Base-by-base conservation (phyloP, 208 protist species). In the Leishmania lainsoni region DNA sequence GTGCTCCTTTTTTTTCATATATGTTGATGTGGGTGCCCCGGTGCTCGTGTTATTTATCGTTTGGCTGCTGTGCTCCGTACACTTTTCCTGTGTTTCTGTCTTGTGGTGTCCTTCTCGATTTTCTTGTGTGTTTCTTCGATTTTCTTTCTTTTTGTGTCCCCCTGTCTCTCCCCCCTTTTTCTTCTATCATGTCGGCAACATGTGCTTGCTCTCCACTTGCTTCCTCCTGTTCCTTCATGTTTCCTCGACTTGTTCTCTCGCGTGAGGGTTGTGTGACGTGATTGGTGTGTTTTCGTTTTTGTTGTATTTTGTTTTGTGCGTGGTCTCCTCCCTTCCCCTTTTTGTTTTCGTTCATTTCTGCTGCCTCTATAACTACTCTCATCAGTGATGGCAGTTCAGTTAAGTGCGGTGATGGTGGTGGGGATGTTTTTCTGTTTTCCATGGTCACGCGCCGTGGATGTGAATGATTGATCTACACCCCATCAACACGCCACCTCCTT, bases 151-250 rank as follows among this genome's bases (percentile, higher is more conserved):
- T 22, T 2, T 32, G 26, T 32, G 8, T 45, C 42, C 42, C 42
- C 42, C 42, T 45, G 42, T 45, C 42, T 45, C 42, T 45, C 42
- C 42, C 42, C 42, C 42, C 0, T 45, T 45, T 45, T 45, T 45
- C 6, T 45, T 45, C n/a, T n/a, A n/a, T 45, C 42, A 45, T 45
- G 42, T 45, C 42, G 42, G 42, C 42, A 45, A 45, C 42, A 45
- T 45, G 42, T 45, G 42, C 42, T 45, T 4, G 4, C 42, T 45
- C 42, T 45, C 42, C 42, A 45, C 42, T 45, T 45, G 42, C 42
- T 81, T 58, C 69, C 12, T 78, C 68, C 20, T 66, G 39, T 5
- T 80, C 42, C 58, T 51, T 45, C 39, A 72, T 52, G n/a, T 61
- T 26, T 42, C 63, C n/a, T 22, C 32, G 8, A 32, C 6, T 78